Evolutionary conservation across 2,329 filamentous ascomycete genomes (phyloP), one percentile per base, ranked within the genome.

Genomic region (Talaromyces sp.): DNA sequence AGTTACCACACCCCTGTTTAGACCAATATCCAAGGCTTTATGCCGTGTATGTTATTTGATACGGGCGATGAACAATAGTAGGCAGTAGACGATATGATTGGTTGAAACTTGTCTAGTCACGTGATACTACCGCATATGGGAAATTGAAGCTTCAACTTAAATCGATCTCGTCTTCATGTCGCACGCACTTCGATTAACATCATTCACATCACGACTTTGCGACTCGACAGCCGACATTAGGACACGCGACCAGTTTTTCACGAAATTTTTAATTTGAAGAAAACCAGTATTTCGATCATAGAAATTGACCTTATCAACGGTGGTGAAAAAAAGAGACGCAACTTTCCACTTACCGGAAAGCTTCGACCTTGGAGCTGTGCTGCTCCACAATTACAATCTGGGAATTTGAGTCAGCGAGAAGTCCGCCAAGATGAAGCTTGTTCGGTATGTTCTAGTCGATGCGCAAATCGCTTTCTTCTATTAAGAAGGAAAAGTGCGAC

Each of bases 361-460:
- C 28, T 54, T 33, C 50, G 18, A 54, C 31, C 21, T 57, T 25
- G 54, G 54, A 57, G 54, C 54, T 57, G 54, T 21, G 35, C 12
- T 25, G 54, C 37, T 40, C 48, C 11, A 25, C n/a, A 16, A 37
- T 42, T 52, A 25, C 8, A 6, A 25, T 8, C 18, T 2, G 8
- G 16, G 2, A 40, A 12, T 25, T 23, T 44, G 39, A 60, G 21
- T 12, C 6, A 21, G 57, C 50, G 5, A 21, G 21, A 18, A 11
- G 4, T 9, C 25, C 44, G 44, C 37, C 62, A 59, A 59, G 58
- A 63, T 63, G 92, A 96, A 96, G 90, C 91, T 96, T 83, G 92
- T 96, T 79, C 90, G 92, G 92, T 96, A 86, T 82, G 88, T 73
- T 18, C 18, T 42, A 23, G 44, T n/a, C 12, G 23, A 21, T 40